Evolutionary conservation across 106 monocot species (phyloP).

Genomic region (Acanthochlamys bracteata): DNA sequence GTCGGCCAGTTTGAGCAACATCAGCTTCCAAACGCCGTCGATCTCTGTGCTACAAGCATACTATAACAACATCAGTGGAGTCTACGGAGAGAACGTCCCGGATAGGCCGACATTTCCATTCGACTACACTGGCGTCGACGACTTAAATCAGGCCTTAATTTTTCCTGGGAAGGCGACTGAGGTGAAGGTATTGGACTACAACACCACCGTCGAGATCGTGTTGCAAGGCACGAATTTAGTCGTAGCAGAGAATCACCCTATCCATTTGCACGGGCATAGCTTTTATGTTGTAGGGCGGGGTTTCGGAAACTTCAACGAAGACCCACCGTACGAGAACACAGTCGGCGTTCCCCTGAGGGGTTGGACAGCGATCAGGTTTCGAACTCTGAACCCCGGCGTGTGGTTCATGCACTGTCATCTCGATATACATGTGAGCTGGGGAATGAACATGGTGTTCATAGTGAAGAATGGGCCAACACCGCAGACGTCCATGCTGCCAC

Average conservation of each 20-base stretch:
- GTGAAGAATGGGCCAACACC: constrained; percentile 28
- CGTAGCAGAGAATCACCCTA: too few relatives aligned
- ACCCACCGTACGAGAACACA: constrained; percentile 46
- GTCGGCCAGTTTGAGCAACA: constrained; percentile 32
- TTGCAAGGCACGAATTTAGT: too few relatives aligned
- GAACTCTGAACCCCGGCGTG: too few relatives aligned
- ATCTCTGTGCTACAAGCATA: too few relatives aligned
- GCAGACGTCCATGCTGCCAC: constrained; percentile 18
- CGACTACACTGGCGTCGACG: constrained; percentile 29
- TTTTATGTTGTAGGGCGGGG: constrained; percentile 53
- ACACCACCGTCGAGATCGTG: too few relatives aligned
- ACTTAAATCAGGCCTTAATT: constrained; percentile 4
- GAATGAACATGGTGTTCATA: constrained; percentile 37
- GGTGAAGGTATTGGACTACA: too few relatives aligned
- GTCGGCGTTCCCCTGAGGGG: constrained; percentile 43
- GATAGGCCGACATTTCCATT: constrained; percentile 18
- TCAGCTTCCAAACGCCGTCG: constrained; percentile 20
- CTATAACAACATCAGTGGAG: constrained; percentile 5
- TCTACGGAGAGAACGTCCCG: constrained; percentile 16
- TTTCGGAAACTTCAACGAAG: constrained; percentile 44
- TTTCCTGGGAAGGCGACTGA: constrained; percentile 13
- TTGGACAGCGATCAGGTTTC: too few relatives aligned
- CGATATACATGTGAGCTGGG: too few relatives aligned
- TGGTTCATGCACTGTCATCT: too few relatives aligned
- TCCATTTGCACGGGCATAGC: constrained; percentile 25